Percentiles rank a stretch among this genome's conserved stretches.
phyloP scores from a whole-genome alignment of 306 rosid genomes.

The Trifolium fragiferum region DNA sequence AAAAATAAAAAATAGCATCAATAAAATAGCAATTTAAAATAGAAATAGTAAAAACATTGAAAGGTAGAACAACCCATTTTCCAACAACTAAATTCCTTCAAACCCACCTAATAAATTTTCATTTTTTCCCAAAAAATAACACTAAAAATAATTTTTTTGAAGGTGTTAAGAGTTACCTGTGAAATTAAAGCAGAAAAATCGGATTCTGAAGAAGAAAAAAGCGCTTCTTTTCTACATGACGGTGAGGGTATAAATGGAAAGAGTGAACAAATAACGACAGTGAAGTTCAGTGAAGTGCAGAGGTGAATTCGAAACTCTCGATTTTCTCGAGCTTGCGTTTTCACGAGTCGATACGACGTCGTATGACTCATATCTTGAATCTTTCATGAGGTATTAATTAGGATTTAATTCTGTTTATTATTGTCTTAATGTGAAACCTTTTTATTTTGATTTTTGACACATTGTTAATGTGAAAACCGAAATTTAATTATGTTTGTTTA shows the following conservation, averaged over 20 bases:
- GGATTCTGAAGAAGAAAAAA: slow-evolving; percentile 29
- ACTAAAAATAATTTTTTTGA: not conserved
- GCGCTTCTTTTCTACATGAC: slow-evolving; percentile 30
- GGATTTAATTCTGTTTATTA: no score
- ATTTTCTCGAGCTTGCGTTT: not conserved
- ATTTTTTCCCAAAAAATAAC: not conserved
- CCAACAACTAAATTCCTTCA: slow-evolving; percentile 30
- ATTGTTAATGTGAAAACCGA: no score
- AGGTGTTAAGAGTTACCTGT: slow-evolving; percentile 42
- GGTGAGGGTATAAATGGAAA: slow-evolving; percentile 22
- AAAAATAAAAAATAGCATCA: not conserved
- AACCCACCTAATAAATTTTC: slow-evolving; percentile 32
- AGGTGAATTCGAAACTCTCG: slow-evolving; percentile 21
- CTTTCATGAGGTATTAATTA: no score
- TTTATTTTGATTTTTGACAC: no score
- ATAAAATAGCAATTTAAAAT: not conserved
- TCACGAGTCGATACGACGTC: no score
- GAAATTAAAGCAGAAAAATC: slow-evolving; percentile 27
- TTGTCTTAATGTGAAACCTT: no score
- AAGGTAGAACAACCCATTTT: slow-evolving; percentile 28
- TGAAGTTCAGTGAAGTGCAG: slow-evolving; percentile 25
- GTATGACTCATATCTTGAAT: no score
- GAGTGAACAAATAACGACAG: slow-evolving; percentile 8
- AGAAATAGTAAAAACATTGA: not conserved
- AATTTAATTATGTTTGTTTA: no score